These are phyloP conservation scores for Staphylotrichum tortipilum DNA, from an alignment of 495 filamentous ascomycete species.

Conservation along the genomic window DNA sequence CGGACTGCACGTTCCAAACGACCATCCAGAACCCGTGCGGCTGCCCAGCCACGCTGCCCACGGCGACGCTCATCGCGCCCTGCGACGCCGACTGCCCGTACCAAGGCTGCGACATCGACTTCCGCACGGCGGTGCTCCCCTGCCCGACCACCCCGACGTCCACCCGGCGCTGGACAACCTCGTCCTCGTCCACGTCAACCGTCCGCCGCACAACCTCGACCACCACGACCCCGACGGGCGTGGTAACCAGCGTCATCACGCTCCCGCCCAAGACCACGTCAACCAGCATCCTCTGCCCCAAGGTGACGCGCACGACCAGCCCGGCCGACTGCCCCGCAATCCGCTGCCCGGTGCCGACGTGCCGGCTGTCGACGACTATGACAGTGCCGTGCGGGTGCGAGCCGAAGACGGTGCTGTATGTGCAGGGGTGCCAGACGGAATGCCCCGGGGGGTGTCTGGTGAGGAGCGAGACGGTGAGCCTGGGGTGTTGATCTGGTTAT, in stretches of 20 bases:
- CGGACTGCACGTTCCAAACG: conserved; percentile 19
- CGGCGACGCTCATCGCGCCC: conserved; percentile 24
- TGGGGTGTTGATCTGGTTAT: background rate
- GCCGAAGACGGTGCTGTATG: conserved; percentile 31
- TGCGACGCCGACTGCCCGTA: conserved; percentile 26
- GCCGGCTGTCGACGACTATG: conserved; percentile 24
- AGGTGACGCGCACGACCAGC: conserved; percentile 30
- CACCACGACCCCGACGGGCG: conserved; percentile 5
- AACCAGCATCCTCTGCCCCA: conserved; percentile 27
- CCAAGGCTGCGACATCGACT: conserved; percentile 24
- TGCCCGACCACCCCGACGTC: conserved; percentile 15
- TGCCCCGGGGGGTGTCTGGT: conserved; percentile 32
- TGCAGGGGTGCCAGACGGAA: conserved; percentile 32
- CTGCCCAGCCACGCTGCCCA: conserved; percentile 23
- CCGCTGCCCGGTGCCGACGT: conserved; percentile 34
- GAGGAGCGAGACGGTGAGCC: conserved; percentile 23
- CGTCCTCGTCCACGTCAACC: conserved; percentile 1
- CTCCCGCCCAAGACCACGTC: conserved; percentile 12
- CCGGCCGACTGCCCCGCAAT: conserved; percentile 32
- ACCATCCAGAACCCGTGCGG: conserved; percentile 23
- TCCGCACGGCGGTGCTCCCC: conserved; percentile 14
- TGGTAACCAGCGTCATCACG: conserved; percentile 21
- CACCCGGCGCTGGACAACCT: conserved; percentile 3
- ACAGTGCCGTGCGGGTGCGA: conserved; percentile 31
- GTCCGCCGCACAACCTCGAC: conserved; percentile 7